Conservation (phyloP, 768 basidiomycete genomes). For the Boletus reticulatus region DNA sequence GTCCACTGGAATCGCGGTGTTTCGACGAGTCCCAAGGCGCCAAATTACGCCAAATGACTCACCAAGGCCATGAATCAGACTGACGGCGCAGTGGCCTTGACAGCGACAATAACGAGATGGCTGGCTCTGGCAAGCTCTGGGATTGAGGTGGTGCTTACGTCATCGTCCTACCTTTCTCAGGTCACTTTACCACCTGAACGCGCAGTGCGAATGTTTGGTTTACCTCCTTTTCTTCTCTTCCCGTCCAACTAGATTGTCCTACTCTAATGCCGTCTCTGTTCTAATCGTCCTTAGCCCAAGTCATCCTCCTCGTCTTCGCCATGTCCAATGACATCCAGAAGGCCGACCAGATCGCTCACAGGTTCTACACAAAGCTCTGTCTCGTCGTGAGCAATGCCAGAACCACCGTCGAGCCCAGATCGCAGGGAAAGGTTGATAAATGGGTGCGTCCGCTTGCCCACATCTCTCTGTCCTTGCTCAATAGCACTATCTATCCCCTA, state of each 20-base stretch:
- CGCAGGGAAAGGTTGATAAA: slow-evolving; percentile 63
- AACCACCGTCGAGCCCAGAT: slow-evolving; percentile 48
- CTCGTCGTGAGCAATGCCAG: slow-evolving; percentile 73
- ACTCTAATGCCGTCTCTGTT: slow-evolving; percentile 30
- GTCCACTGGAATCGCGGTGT: slow-evolving; percentile 7
- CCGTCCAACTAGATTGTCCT: slow-evolving; percentile 21
- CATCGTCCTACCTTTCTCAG: slow-evolving; percentile 18
- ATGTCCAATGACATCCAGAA: slow-evolving; percentile 58
- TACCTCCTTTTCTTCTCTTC: slow-evolving; percentile 16
- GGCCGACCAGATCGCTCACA: slow-evolving; percentile 85
- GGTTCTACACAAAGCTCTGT: slow-evolving; percentile 80
- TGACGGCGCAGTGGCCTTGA: not conserved
- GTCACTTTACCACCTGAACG: slow-evolving; percentile 12
- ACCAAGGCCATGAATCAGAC: not conserved
- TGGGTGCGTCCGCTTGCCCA: slow-evolving; percentile 56
- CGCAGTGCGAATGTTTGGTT: slow-evolving; percentile 20
- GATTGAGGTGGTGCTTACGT: slow-evolving; percentile 24
- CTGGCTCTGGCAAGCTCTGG: slow-evolving; percentile 10
- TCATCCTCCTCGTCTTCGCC: slow-evolving; percentile 25
- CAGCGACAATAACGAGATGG: slow-evolving; percentile 3
- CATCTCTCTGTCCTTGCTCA: not conserved
- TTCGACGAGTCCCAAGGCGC: not conserved
- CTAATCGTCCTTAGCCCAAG: slow-evolving; percentile 17
- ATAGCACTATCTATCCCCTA: slow-evolving; percentile 26
- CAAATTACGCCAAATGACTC: slow-evolving; percentile 8